Percentiles rank a stretch among this genome's conserved stretches.
Evolutionary conservation across 2,329 filamentous ascomycete species (phyloP).

Genomic region (Basipetospora chlamydospora): DNA sequence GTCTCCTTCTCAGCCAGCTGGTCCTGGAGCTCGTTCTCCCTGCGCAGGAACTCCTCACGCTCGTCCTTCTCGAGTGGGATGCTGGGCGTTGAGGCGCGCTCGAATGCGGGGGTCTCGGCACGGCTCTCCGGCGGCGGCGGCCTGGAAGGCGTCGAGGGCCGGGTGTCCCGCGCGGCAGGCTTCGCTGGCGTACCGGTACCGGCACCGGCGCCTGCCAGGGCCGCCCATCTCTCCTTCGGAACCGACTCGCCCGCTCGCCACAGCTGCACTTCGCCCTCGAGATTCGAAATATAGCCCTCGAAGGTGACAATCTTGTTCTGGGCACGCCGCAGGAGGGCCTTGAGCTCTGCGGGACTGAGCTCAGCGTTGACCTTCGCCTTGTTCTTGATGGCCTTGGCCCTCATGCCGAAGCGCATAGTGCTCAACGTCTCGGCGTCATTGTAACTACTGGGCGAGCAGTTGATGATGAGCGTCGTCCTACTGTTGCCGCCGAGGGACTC

Average conservation of each 20-base stretch:
- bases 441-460: constrained; percentile 97
- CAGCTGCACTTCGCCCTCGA: constrained; percentile 71
- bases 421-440: constrained; percentile 91
- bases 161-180: constrained; percentile 21
- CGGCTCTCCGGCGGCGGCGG: constrained; percentile 39
- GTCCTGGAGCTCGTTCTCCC: constrained; percentile 95
- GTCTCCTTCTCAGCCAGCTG: constrained; percentile 89
- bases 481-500: constrained; percentile 96
- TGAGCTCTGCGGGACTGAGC: constrained; percentile 88
- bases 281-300: constrained; percentile 66
- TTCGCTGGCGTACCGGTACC: constrained; percentile 22
- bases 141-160: constrained; percentile 35
- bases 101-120: constrained; percentile 49
- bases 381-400: constrained; percentile 98
- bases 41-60: constrained; percentile 83
- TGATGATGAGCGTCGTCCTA: constrained; percentile 94
- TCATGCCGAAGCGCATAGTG: constrained; percentile 85
- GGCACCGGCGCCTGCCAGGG: constrained; percentile 37
- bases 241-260: constrained; percentile 86
- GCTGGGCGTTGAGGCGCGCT: constrained; percentile 76
- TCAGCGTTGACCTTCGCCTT: constrained; percentile 99
- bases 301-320: constrained; percentile 81
- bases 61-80: constrained; percentile 89
- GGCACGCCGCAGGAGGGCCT: constrained; percentile 80
- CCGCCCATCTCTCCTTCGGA: constrained; percentile 74